Percentiles rank a stretch among this genome's conserved stretches.
phyloP scores from a whole-genome alignment of 768 basidiomycete species.

The Hygrocybe coccinea region DNA sequence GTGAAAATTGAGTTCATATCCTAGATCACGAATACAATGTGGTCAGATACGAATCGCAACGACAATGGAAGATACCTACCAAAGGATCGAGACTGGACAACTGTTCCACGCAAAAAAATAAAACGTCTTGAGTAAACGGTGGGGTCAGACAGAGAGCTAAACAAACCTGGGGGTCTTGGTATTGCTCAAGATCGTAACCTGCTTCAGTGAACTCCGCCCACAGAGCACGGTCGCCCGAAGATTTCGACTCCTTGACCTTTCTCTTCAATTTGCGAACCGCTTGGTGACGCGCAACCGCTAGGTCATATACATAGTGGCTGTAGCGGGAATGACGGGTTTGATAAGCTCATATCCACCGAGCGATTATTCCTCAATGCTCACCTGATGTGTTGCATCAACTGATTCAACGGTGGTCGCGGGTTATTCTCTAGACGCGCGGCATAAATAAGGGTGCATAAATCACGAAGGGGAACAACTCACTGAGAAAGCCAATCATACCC shows the following conservation, averaged over 20 bases:
- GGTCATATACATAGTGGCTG: background rate
- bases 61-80: background rate
- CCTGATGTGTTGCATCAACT: constrained; percentile 31
- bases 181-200: constrained; percentile 32
- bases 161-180: constrained; percentile 34
- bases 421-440: constrained; percentile 19
- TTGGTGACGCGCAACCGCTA: background rate
- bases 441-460: too few species aligned
- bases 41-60: too few species aligned
- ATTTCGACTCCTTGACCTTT: background rate
- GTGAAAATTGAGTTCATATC: too few species aligned
- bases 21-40: too few species aligned
- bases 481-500: constrained; percentile 21
- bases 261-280: background rate
- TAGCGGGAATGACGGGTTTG: background rate
- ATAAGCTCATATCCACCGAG: background rate
- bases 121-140: background rate
- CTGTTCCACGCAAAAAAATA: background rate
- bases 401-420: constrained; percentile 26
- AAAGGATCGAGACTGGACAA: background rate
- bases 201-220: constrained; percentile 7
- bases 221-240: background rate
- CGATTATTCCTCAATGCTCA: constrained; percentile 8
- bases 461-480: constrained; percentile 8
- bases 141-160: background rate